Base-by-base conservation (phyloP, 768 basidiomycete species). In the Rhodocollybia butyracea region DNA sequence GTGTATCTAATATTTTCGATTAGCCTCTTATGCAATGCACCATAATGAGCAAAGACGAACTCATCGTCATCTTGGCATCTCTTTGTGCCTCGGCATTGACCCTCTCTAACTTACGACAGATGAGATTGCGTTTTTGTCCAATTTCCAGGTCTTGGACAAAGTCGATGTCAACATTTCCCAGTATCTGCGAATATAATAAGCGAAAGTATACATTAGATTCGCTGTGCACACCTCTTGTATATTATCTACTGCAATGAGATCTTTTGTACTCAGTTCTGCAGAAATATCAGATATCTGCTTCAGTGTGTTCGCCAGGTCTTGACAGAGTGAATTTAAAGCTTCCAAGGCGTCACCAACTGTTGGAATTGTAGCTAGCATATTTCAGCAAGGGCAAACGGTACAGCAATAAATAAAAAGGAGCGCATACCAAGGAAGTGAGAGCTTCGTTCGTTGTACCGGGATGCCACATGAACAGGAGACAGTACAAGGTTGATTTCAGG, bases 301-400 rank as follows among this genome's bases (percentile, higher is more conserved):
- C 56, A 91, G 66, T 1, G 76, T 82, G 29, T 76, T 76, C 0
- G 78, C 66, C 2, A 95, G 79, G 58, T 88, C 84, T 7, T 73
- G 75, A 51, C 81, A 80, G 2, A 92, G 76, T 41, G 79, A 76
- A 34, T 81, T 79, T 41, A 92, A 71, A 0, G 86, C 82, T 48
- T 86, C 82, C 22, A 91, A 76, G 2, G 84, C 80, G 62, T 91
- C 86, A 3, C 88, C 87, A 3, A 93, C 73, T 0, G 86, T 88
- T 10, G 91, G 91, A 17, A 89, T 79, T 7, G 87, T 87, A 1
- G 86, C 91, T 89, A 58, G 51, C 24, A 17, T 19, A 31, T 30
- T 26, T 41, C 40, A 41, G 15, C n/a, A 39, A 24, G 12, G 22
- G 17, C 15, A 6, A 17, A 32, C n/a, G n/a, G n/a, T n/a, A n/a